Evolutionary conservation across 208 protist genomes (phyloP).

Genomic region (Acanthamoeba lenticulata): DNA sequence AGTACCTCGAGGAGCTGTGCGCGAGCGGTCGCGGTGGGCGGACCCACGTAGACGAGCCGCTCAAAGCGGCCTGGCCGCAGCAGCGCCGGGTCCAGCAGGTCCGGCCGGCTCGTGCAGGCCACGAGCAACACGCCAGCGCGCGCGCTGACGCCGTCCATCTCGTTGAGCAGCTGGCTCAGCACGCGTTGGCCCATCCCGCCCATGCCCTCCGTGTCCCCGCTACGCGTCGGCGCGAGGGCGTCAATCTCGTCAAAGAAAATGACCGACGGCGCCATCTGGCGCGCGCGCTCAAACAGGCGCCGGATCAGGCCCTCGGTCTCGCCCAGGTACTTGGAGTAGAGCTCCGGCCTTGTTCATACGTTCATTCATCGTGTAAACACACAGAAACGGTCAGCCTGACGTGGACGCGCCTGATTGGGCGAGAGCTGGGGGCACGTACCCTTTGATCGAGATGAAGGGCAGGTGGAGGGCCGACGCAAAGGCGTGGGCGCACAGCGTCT

Average conservation of each 20-base stretch:
- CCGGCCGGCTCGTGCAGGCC: constrained; percentile 90
- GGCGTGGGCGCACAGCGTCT: constrained; percentile 85
- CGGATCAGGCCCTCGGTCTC: constrained; percentile 90
- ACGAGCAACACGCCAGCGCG: constrained; percentile 86
- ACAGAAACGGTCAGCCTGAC: not conserved
- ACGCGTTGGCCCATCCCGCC: constrained; percentile 86
- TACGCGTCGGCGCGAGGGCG: not conserved
- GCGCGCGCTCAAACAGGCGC: constrained; percentile 89
- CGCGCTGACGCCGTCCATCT: not conserved
- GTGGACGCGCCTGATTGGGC: not conserved
- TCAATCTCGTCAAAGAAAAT: constrained; percentile 74
- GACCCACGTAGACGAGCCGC: constrained; percentile 67
- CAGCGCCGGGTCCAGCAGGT: constrained; percentile 89
- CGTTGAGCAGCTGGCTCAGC: constrained; percentile 4
- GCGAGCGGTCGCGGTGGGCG: not conserved
- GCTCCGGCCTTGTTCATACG: constrained; percentile 93
- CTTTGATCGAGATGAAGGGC: constrained; percentile 31
- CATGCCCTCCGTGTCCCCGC: constrained; percentile 79
- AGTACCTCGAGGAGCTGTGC: not conserved
- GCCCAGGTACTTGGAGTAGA: constrained; percentile 89
- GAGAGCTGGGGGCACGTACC: not conserved
- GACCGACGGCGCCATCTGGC: constrained; percentile 73
- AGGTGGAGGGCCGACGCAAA: constrained; percentile 66
- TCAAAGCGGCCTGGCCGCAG: constrained; percentile 90
- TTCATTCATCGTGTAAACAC: not conserved